Base-by-base conservation (phyloP, 1,284 basidiomycete genomes). In the Fomitiporia mediterranea region DNA sequence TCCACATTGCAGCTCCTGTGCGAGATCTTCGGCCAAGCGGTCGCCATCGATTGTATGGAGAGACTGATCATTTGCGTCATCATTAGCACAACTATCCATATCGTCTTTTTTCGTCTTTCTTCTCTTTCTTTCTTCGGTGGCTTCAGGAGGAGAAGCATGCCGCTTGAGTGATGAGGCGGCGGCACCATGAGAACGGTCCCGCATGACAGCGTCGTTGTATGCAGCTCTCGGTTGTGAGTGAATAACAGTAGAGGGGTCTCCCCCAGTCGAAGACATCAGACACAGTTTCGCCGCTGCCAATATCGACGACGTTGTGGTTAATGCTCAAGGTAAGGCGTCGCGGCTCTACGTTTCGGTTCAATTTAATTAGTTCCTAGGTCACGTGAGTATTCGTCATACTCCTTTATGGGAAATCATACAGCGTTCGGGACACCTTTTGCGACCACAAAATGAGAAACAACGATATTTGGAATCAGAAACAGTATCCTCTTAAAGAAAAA, bases 1-100 rank as follows among this genome's bases (percentile, higher is more conserved):
- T n/a, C 85, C 89, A 62, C 88, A 91, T 62, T 86, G 82, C 40
- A 91, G 74, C 66, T 91, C 89, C 65, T 86, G 76, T 34, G 77
- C 80, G 52, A 90, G 71, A 61, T 84, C 80, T 50, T 84, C 80
- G 25, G 76, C 77, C 51, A 89, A 73, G 50, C 70, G 63, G 42
- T 56, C 54, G 11, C 69, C 68, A 62, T 69, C 64, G 57, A 68
- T 56, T 15, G 34, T 25, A 21, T 49, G 44, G n/a, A 35, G 35
- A 8, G 15, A n/a, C 23, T 38, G n/a, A 5, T 19, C 27, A 19
- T 30, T 47, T 21, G 43, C 27, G 17, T 62, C 62, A 21, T 63
- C 56, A 0, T 51, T 55, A 15, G n/a, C 32, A 4, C 62, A 62
- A 53, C 64, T 56, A 44, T 70, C 66, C 17, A 61, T 56, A 55